A percentile compares a stretch with the other conserved stretches of the same genome.
Conservation (phyloP, 345 rosid species). For the Salix suchowensis region DNA sequence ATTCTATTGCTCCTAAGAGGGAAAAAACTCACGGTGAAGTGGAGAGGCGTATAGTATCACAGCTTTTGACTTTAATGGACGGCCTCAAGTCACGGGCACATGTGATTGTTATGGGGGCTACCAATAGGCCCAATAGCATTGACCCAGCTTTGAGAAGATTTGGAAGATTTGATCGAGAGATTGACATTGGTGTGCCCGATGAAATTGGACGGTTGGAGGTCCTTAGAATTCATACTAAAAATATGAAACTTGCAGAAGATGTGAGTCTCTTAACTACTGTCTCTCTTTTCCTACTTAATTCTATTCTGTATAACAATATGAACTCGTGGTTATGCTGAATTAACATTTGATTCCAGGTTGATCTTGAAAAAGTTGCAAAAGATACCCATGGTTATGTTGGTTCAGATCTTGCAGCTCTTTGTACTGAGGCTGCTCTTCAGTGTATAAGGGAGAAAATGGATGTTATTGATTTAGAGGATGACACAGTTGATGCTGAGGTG, state of each 20-base stretch:
- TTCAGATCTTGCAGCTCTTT: constrained; percentile 18
- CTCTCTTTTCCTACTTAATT: background rate
- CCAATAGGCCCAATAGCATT: constrained; percentile 12
- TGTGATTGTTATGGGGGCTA: constrained; percentile 12
- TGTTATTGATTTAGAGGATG: constrained; percentile 14
- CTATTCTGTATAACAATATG: background rate
- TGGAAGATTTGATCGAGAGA: constrained; percentile 12
- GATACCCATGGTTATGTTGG: constrained; percentile 19
- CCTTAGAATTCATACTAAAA: constrained; percentile 13
- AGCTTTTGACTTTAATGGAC: constrained; percentile 10
- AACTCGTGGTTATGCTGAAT: background rate
- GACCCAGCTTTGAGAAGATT: constrained; percentile 14
- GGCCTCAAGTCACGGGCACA: constrained; percentile 10
- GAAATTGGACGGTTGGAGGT: constrained; percentile 12
- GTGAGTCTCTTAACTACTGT: background rate
- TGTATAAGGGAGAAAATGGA: constrained; percentile 15
- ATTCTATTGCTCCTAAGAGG: constrained; percentile 14
- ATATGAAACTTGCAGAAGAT: constrained; percentile 14
- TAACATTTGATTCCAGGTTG: constrained; percentile 6
- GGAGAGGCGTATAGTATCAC: constrained; percentile 10
- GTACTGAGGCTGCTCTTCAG: constrained; percentile 17
- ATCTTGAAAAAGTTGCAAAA: constrained; percentile 10
- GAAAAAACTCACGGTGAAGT: constrained; percentile 12
- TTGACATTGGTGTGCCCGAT: constrained; percentile 15
- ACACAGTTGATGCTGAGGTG: constrained; percentile 10